Conservation (phyloP, 163 green algal species). For the Scenedesmus sp. region DNA sequence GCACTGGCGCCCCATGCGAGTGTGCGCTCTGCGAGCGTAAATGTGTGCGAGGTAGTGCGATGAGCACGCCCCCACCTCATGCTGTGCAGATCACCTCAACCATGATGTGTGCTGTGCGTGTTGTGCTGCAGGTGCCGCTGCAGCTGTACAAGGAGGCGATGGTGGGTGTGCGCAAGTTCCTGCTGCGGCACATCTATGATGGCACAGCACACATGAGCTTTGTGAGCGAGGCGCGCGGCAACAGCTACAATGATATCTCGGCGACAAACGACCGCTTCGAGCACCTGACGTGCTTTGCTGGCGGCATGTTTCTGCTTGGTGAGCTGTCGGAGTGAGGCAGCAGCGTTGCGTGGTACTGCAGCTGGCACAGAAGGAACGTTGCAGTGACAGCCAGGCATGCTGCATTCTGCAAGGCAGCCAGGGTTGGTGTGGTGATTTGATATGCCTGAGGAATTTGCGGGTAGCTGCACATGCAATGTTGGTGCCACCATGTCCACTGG, state of each 20-base stretch:
- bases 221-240: constrained; percentile 17
- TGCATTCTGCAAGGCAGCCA: not conserved
- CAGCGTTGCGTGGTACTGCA: not conserved
- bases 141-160: constrained; percentile 79
- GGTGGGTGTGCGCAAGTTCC: constrained; percentile 70
- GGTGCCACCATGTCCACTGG: too few species aligned
- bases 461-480: too few species aligned
- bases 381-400: not conserved
- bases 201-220: constrained; percentile 33
- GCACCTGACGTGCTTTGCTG: constrained; percentile 93
- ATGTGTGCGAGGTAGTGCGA: not conserved
- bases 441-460: not conserved
- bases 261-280: constrained; percentile 73
- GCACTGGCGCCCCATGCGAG: not conserved
- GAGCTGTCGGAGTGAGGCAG: not conserved
- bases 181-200: constrained; percentile 59
- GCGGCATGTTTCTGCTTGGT: constrained; percentile 88
- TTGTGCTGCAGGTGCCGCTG: constrained; percentile 59
- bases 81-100: not conserved
- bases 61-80: not conserved
- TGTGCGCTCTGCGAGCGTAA: not conserved
- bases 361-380: not conserved
- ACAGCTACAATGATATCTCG: constrained; percentile 13
- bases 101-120: not conserved
- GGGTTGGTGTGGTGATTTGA: too few species aligned